Percentiles rank a stretch among this genome's conserved stretches.
phyloP scores from a whole-genome alignment of 2,329 filamentous ascomycete species.

The Penicillium sp. region DNA sequence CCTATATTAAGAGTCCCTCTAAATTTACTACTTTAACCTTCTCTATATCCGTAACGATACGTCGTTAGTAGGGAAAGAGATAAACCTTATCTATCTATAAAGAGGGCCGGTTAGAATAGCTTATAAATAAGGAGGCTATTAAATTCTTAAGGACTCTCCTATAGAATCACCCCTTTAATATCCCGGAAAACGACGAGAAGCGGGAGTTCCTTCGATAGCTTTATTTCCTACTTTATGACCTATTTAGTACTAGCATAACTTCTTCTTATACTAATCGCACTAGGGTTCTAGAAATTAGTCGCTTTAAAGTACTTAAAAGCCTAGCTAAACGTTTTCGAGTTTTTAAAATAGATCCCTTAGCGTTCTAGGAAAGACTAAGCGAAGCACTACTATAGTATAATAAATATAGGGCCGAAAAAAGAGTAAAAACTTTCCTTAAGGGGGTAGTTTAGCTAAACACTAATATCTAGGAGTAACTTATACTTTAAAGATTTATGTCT shows the following conservation, averaged over 20 bases:
- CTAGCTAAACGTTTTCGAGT: background rate
- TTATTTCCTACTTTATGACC: background rate
- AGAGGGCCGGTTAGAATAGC: no score
- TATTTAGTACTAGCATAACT: slow-evolving; percentile 6
- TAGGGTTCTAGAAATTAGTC: background rate
- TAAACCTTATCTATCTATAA: no score
- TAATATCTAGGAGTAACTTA: background rate
- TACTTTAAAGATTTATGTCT: slow-evolving; percentile 5
- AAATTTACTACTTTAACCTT: background rate
- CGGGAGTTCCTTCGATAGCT: slow-evolving; percentile 3
- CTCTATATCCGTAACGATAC: background rate
- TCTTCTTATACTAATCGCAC: background rate
- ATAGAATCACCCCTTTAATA: background rate
- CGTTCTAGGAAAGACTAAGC: slow-evolving; percentile 1
- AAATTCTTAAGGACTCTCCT: slow-evolving; percentile 3
- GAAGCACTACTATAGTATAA: background rate
- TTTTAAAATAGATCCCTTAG: background rate
- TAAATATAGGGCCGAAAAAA: background rate
- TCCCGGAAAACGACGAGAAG: background rate
- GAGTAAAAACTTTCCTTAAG: background rate
- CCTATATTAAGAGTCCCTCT: background rate
- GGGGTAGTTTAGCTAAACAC: background rate
- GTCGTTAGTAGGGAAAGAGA: background rate
- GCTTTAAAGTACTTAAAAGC: background rate
- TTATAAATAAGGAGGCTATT: background rate